A percentile compares a stretch with the other conserved stretches of the same genome.
Conservation (phyloP, 163 green algal genomes). For the Trebouxiophyceae sp. region DNA sequence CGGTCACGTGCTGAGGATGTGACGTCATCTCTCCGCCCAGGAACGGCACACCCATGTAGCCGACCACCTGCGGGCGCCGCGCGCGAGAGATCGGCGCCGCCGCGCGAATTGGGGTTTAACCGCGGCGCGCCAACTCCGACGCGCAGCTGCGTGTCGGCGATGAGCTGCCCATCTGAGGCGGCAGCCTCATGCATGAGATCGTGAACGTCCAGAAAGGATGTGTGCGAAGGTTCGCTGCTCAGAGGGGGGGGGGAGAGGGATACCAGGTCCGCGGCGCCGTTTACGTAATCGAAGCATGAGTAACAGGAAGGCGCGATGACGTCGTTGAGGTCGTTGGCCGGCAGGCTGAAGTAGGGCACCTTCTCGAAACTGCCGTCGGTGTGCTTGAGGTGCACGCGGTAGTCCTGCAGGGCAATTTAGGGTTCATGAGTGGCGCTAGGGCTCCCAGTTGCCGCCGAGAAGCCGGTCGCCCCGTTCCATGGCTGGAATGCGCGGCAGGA, state of each 20-base stretch:
- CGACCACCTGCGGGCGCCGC: slow-evolving; percentile 35
- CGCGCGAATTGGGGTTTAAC: slow-evolving; percentile 82
- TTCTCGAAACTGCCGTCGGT: slow-evolving; percentile 86
- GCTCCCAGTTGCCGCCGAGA: no score
- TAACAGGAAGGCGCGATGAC: slow-evolving; percentile 74
- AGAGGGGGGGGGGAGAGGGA: background rate
- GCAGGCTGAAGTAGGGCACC: slow-evolving; percentile 95
- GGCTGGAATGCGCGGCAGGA: no score
- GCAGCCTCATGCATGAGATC: no score
- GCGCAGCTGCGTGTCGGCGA: no score
- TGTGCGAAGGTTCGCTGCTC: no score
- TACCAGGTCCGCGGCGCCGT: slow-evolving; percentile 82
- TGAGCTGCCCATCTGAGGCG: no score
- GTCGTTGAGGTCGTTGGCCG: slow-evolving; percentile 68
- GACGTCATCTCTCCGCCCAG: slow-evolving; percentile 35
- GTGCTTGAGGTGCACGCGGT: slow-evolving; percentile 91
- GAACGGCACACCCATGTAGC: slow-evolving; percentile 89
- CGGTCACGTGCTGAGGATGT: slow-evolving; percentile 77
- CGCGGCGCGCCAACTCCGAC: no score
- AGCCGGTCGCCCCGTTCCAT: no score
- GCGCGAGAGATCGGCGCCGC: slow-evolving; percentile 61
- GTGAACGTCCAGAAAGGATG: no score
- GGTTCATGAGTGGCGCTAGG: no score
- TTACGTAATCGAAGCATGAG: slow-evolving; percentile 97
- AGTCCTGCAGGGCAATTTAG: slow-evolving; percentile 59